These are phyloP conservation scores for Xylariaceae sp. DNA, from an alignment of 2,329 filamentous ascomycete genomes.

Conservation along the genomic window DNA sequence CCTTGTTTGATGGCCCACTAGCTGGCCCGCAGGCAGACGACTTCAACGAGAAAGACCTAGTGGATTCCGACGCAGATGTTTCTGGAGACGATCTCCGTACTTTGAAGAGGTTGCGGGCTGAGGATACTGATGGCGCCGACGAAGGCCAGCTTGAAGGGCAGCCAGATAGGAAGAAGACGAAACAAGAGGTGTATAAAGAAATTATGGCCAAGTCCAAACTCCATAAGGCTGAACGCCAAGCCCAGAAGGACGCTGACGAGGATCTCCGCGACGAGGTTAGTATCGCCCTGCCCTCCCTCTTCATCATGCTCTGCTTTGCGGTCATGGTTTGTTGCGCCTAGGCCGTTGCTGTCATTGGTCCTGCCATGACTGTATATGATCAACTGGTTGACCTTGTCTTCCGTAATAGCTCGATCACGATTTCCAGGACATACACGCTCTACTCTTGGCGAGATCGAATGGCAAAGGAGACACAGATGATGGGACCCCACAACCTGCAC, in stretches of 20 bases:
- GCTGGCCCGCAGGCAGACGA: conserved; percentile 51
- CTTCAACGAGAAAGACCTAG: conserved; percentile 70
- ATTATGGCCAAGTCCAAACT: conserved; percentile 95
- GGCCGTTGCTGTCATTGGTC: too few relatives aligned
- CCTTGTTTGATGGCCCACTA: conserved; percentile 54
- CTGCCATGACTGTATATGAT: too few relatives aligned
- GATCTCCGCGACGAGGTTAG: conserved; percentile 55
- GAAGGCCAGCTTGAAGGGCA: conserved; percentile 59
- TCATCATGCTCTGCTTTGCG: not conserved
- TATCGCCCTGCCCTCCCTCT: not conserved
- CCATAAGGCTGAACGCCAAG: conserved; percentile 90
- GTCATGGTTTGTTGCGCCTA: too few relatives aligned
- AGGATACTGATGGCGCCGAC: conserved; percentile 41
- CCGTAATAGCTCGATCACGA: conserved; percentile 86
- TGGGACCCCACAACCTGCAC: conserved; percentile 28
- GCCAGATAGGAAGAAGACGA: conserved; percentile 84
- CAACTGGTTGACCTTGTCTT: conserved; percentile 25
- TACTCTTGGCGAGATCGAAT: conserved; percentile 49
- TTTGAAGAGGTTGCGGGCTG: conserved; percentile 49
- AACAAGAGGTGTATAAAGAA: conserved; percentile 96
- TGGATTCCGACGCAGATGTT: conserved; percentile 50
- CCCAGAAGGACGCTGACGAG: conserved; percentile 86
- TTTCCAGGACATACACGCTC: conserved; percentile 64
- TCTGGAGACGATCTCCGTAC: conserved; percentile 46
- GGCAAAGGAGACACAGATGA: conserved; percentile 22